phyloP scores from a whole-genome alignment of 805 yeast genomes.

The Candida oleophila region DNA sequence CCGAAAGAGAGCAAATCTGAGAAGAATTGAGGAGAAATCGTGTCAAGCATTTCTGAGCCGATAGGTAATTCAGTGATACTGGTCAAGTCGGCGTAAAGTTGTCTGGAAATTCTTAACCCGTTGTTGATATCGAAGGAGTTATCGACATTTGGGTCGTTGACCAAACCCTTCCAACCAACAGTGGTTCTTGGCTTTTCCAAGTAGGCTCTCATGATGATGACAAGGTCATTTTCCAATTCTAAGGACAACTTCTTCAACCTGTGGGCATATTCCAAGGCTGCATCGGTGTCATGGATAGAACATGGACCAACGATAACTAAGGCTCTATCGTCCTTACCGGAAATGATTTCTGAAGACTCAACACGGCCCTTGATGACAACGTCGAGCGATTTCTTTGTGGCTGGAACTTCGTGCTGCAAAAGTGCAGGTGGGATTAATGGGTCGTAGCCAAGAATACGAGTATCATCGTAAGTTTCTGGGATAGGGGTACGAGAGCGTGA shows the following conservation, averaged over 20 bases:
- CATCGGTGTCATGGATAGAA: conserved; percentile 87
- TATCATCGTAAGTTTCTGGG: conserved; percentile 71
- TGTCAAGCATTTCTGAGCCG: conserved; percentile 97
- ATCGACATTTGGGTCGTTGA: conserved; percentile 94
- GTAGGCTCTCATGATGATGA: conserved; percentile 94
- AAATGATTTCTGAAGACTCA: conserved; percentile 72
- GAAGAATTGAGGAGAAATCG: conserved; percentile 94
- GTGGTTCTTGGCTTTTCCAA: conserved; percentile 98
- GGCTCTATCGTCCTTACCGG: conserved; percentile 77
- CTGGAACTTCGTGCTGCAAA: conserved; percentile 80
- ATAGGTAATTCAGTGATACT: conserved; percentile 74
- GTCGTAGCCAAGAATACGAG: conserved; percentile 84
- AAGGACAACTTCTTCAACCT: conserved; percentile 66
- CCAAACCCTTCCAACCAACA: conserved; percentile 98
- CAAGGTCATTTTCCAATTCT: conserved; percentile 72
- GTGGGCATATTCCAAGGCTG: conserved; percentile 85
- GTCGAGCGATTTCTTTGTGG: conserved; percentile 50
- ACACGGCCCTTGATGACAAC: conserved; percentile 77
- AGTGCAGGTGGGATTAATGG: conserved; percentile 93
- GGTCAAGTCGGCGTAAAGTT: conserved; percentile 80
- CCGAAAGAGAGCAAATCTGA: conserved; percentile 90
- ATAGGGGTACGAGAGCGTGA: conserved; percentile 39
- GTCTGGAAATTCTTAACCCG: conserved; percentile 85
- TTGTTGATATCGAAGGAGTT: conserved; percentile 92
- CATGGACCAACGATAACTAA: conserved; percentile 95